phyloP scores from a whole-genome alignment of 129 eudicot genomes.

The Gnaphalium uliginosum region DNA sequence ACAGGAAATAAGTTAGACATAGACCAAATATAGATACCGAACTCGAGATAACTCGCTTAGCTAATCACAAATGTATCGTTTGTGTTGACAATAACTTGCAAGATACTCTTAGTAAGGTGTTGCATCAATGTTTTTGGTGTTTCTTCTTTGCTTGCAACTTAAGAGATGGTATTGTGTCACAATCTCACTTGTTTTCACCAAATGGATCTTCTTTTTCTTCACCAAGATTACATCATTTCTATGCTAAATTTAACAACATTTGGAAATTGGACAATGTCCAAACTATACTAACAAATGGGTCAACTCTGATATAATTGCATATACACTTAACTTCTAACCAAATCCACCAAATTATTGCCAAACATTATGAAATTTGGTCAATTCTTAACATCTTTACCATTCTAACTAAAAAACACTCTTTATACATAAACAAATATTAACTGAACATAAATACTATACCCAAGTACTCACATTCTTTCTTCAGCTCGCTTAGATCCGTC shows the following conservation, averaged over 20 bases:
- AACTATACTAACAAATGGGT: constrained; percentile 10
- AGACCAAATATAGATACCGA: background rate
- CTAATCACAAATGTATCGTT: background rate
- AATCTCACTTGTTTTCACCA: constrained; percentile 31
- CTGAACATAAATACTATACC: too few relatives aligned
- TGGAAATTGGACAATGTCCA: background rate
- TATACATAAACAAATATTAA: too few relatives aligned
- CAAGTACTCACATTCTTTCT: too few relatives aligned
- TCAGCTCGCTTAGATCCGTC: too few relatives aligned
- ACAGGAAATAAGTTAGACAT: background rate
- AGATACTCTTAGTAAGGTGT: constrained; percentile 28
- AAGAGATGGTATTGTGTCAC: constrained; percentile 35
- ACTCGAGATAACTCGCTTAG: background rate
- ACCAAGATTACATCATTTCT: constrained; percentile 18
- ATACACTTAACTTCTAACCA: constrained; percentile 19
- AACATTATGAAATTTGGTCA: background rate
- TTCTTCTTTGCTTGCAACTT: constrained; percentile 34
- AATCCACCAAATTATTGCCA: constrained; percentile 10
- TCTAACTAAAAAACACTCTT: background rate
- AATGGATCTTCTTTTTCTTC: constrained; percentile 14
- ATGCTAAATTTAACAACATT: constrained; percentile 17
- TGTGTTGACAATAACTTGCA: constrained; percentile 9
- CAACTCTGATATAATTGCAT: constrained; percentile 16
- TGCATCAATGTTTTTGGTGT: constrained; percentile 15
- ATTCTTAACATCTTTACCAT: background rate